These are phyloP conservation scores for Trametes sanguinea DNA, from an alignment of 768 basidiomycete genomes.

Conservation along the genomic window DNA sequence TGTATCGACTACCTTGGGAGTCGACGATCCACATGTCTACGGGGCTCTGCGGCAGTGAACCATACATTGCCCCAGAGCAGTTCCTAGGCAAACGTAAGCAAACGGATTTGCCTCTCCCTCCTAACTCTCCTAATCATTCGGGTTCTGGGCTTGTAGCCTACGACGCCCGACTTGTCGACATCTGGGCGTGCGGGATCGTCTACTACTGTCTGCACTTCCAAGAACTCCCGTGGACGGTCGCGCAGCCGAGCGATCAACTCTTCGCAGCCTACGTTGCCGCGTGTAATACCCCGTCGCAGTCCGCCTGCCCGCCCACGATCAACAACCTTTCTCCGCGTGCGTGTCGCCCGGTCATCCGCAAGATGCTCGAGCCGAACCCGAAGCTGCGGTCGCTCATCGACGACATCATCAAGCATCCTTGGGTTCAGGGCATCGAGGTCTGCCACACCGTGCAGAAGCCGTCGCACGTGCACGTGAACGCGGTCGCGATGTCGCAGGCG, in stretches of 20 bases:
- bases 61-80: conserved; percentile 98
- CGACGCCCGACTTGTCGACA: conserved; percentile 94
- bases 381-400: conserved; percentile 75
- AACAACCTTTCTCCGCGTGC: conserved; percentile 86
- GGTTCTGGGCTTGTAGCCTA: conserved; percentile 62
- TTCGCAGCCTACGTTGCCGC: conserved; percentile 76
- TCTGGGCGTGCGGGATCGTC: conserved; percentile 96
- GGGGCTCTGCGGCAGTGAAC: conserved; percentile 95
- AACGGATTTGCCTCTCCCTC: conserved; percentile 32
- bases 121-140: conserved; percentile 41
- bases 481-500: conserved; percentile 59
- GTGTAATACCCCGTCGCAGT: conserved; percentile 49
- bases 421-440: conserved; percentile 82
- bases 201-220: conserved; percentile 99
- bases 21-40: conserved; percentile 95
- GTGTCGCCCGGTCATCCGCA: conserved; percentile 79
- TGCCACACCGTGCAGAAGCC: conserved; percentile 69
- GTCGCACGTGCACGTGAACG: conserved; percentile 61
- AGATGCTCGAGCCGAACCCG: conserved; percentile 96
- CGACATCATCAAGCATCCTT: conserved; percentile 73
- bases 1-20: conserved; percentile 98
- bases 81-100: conserved; percentile 94
- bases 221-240: conserved; percentile 97
- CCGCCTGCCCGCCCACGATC: conserved; percentile 64
- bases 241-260: conserved; percentile 78